Conservation (phyloP, 768 basidiomycete genomes). For the Hydnomerulius pinastri region DNA sequence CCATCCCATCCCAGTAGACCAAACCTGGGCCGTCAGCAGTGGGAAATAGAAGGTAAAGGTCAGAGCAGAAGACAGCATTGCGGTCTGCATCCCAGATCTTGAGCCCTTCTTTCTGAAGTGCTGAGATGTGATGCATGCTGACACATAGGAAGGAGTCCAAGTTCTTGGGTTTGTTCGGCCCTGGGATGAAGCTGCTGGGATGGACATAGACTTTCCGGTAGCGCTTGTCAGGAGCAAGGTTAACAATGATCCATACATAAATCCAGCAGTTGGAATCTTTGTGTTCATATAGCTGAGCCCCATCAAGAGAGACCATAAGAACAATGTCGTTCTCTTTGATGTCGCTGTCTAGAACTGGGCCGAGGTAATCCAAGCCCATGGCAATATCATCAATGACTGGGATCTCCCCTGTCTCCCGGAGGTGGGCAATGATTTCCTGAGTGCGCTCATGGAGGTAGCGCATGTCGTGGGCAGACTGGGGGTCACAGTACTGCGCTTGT, state of each 20-base stretch:
- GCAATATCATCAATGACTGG: slow-evolving; percentile 9
- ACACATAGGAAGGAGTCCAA: slow-evolving; percentile 33
- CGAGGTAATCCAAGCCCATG: slow-evolving; percentile 10
- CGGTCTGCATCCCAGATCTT: slow-evolving; percentile 32
- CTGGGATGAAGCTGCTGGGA: slow-evolving; percentile 22
- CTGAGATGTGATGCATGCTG: no score
- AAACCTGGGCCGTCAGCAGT: slow-evolving; percentile 33
- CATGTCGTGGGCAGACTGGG: slow-evolving; percentile 23
- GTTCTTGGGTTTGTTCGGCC: slow-evolving; percentile 32
- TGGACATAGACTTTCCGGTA: slow-evolving; percentile 13
- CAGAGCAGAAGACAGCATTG: slow-evolving; percentile 12
- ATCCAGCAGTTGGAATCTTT: slow-evolving; percentile 36
- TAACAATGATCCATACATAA: slow-evolving; percentile 39
- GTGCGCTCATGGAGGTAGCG: slow-evolving; percentile 22
- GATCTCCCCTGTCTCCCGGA: slow-evolving; percentile 8
- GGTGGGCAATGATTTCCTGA: slow-evolving; percentile 2
- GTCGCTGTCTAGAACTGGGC: slow-evolving; percentile 1
- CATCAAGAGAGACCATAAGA: slow-evolving; percentile 39
- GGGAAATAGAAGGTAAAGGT: slow-evolving; percentile 13
- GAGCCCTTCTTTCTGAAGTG: slow-evolving; percentile 33
- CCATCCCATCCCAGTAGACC: slow-evolving; percentile 32
- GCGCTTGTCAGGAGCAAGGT: slow-evolving; percentile 23
- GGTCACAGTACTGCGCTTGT: slow-evolving; percentile 2
- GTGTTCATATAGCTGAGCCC: slow-evolving; percentile 35
- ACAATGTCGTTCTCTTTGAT: slow-evolving; percentile 25